These are phyloP conservation scores for Porphyrellus cyaneotinctus DNA, from an alignment of 768 basidiomycete genomes.

Conservation along the genomic window DNA sequence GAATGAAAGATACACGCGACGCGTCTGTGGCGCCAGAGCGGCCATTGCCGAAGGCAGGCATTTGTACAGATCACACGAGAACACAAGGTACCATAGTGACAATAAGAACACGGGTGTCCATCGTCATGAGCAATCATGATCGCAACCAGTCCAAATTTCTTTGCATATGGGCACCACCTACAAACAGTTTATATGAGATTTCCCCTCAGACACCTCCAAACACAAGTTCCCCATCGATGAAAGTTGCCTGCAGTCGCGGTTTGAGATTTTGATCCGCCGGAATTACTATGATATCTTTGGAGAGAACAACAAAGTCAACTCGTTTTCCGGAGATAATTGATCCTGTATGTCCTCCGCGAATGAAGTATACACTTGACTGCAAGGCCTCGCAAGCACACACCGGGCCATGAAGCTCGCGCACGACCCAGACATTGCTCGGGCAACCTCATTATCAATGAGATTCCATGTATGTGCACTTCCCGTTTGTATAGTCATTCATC, in stretches of 20 bases:
- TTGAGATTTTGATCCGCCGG: conserved; percentile 54
- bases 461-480: too few relatives aligned
- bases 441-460: conserved; percentile 51
- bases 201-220: conserved; percentile 37
- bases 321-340: conserved; percentile 73
- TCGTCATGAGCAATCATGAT: background rate
- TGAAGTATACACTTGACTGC: conserved; percentile 83
- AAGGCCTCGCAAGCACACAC: conserved; percentile 29
- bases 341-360: conserved; percentile 75
- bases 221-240: conserved; percentile 65
- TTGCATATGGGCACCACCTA: too few relatives aligned
- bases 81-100: too few relatives aligned
- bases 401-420: conserved; percentile 71
- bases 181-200: too few relatives aligned
- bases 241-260: conserved; percentile 68
- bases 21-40: conserved; percentile 20
- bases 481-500: conserved; percentile 43
- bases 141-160: too few relatives aligned
- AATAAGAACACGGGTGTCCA: too few relatives aligned
- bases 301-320: conserved; percentile 84
- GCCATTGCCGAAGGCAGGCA: conserved; percentile 15
- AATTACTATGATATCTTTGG: conserved; percentile 75
- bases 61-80: too few relatives aligned
- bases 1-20: background rate
- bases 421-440: conserved; percentile 75